Base-by-base conservation (phyloP, 768 basidiomycete genomes). In the Auriscalpium microsporum region DNA sequence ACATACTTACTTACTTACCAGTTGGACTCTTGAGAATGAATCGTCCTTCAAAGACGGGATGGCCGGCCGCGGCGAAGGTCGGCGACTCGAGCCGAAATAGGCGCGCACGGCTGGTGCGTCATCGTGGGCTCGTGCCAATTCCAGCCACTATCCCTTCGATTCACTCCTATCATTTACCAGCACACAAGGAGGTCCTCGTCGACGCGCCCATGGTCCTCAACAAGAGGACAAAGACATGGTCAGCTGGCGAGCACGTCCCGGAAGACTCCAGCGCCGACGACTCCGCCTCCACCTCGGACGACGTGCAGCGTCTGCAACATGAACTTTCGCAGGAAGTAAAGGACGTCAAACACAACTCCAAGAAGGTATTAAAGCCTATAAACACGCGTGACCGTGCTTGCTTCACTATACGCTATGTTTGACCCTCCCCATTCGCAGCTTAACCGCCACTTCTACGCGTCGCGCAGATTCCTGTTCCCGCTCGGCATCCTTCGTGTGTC, bases 391-490 rank as follows among this genome's bases (percentile, higher is more conserved):
- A 28, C 5, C 28, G 28, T 28, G 28, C 28, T 28, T 28, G 28
- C 28, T 28, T 2, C 28, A 33, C 14, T 19, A 33, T 35, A 17
- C 2, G 33, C 33, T 11, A 35, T 10, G 36, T 19, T 13, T 46
- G 14, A 14, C 13, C 46, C 42, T 16, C 16, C 9, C 17, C 8
- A 40, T 14, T 3, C 36, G 11, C 33, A 23, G 37, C 11, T 17
- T 28, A 28, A 50, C 28, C 49, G 35, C 33, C 55, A 19, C 11
- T 56, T 56, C 58, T 70, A 65, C 54, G 42, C 66, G 35, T 66
- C 58, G 21, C 75, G 80, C 21, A 75, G 80, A 50, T 82, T 87
- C 56, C 69, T 88, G n/a, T 90, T 91, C 64, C 78, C 84, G 6
- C 63, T 88, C 3, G 90, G 88, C 34, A 72, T 91, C n/a, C 52